Evolutionary conservation across 306 rosid genomes (phyloP).

Genomic region (Prunus padus): DNA sequence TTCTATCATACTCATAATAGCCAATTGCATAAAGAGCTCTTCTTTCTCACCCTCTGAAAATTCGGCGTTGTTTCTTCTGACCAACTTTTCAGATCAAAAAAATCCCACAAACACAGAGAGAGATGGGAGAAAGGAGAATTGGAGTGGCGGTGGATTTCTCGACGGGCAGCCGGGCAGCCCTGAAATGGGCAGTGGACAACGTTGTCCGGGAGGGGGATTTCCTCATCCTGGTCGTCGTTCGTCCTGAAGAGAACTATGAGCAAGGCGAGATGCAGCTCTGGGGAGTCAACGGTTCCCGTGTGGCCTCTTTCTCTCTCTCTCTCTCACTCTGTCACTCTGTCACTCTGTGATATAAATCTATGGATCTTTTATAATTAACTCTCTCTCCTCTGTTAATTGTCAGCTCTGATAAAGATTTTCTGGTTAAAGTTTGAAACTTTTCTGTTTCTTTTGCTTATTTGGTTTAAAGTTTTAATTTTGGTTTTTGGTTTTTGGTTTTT

Average conservation of each 20-base stretch:
- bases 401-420: too few species aligned
- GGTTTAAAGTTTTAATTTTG: background rate
- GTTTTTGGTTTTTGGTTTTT: too few species aligned
- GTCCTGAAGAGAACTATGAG: slow-evolving; percentile 49
- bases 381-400: background rate
- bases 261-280: slow-evolving; percentile 86
- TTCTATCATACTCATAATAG: background rate
- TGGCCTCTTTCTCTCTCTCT: background rate
- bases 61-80: slow-evolving; percentile 14
- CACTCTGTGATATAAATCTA: background rate
- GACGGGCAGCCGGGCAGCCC: slow-evolving; percentile 61
- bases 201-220: slow-evolving; percentile 55
- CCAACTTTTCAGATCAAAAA: background rate
- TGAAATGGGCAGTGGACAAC: slow-evolving; percentile 79
- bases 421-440: background rate
- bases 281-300: slow-evolving; percentile 83
- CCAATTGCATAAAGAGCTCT: background rate
- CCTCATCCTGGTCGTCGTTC: slow-evolving; percentile 54
- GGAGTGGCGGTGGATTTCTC: slow-evolving; percentile 97
- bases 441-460: background rate
- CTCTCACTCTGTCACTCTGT: too few species aligned
- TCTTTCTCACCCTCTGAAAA: slow-evolving; percentile 14
- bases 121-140: slow-evolving; percentile 44
- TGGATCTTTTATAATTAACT: background rate
- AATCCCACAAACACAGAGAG: background rate